Evolutionary conservation across 2,329 filamentous ascomycete species (phyloP), one percentile per base, ranked within the genome.

Genomic region (Cytospora leucostoma): DNA sequence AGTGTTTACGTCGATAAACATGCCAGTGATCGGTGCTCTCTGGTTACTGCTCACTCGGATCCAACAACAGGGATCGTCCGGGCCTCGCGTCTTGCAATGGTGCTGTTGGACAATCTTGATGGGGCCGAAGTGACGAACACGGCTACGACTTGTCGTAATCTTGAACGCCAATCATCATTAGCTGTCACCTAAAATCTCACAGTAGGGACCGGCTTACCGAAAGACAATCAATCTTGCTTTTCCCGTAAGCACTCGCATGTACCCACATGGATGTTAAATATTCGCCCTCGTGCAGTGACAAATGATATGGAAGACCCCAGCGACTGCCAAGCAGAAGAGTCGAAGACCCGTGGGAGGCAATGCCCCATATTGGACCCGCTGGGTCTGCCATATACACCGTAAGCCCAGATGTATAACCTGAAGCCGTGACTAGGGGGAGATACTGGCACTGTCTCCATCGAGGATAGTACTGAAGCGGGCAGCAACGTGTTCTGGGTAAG

Each of bases 361-460:
- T 58, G 17, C 44, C 56, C 11, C n/a, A 27, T 34, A 58, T 21
- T 27, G 37, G 7, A 33, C 6, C 3, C n/a, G n/a, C n/a, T n/a
- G n/a, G n/a, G 7, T 7, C 3, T 19, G 7, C 17, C 33, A 58
- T 27, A 44, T 58, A 58, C 56, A 58, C 56, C 44, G 56, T 58
- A 8, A 58, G n/a, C 11, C 56, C 44, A 38, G 56, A 35, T 27
- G 33, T 21, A 15, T 58, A 58, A 27, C 44, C 56, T 17, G 56
- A 58, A 11, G 32, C 33, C 50, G 44, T 32, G 17, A 12, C 27
- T 32, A 58, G 56, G 15, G 44, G 44, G 15, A 58, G n/a, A 51
- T 59, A 59, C 40, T 59, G 56, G 33, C 56, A 59, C 32, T 59
- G 56, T 35, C 44, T 59, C 56, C 56, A 51, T 49, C 47, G 33